Conservation (phyloP, 805 yeast genomes). For the Hanseniaspora mollemarum region DNA sequence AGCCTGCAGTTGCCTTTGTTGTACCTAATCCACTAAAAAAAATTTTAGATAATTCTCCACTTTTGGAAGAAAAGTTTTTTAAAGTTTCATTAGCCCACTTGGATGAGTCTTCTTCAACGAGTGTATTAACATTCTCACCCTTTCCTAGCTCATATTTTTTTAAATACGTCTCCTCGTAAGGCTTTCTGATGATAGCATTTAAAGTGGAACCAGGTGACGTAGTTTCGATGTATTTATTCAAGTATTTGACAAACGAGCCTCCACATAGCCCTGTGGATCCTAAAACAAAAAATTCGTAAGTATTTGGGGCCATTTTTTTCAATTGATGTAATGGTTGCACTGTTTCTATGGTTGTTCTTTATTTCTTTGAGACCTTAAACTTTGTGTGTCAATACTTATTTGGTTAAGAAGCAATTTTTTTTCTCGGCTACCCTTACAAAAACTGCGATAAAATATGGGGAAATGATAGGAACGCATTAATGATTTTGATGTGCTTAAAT, state of each 20-base stretch:
- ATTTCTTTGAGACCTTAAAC: no score
- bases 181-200: slow-evolving; percentile 42
- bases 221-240: slow-evolving; percentile 21
- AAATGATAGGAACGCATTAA: no score
- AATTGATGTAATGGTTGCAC: no score
- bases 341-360: no score
- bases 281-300: slow-evolving; percentile 31
- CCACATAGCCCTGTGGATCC: slow-evolving; percentile 83
- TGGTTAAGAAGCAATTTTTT: no score
- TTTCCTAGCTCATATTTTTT: slow-evolving; percentile 19
- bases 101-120: slow-evolving; percentile 37
- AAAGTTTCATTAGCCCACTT: slow-evolving; percentile 37
- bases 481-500: no score
- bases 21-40: slow-evolving; percentile 66
- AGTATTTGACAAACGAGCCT: slow-evolving; percentile 39
- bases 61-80: slow-evolving; percentile 16
- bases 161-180: slow-evolving; percentile 21
- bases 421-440: no score
- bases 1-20: slow-evolving; percentile 61
- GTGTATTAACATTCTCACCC: slow-evolving; percentile 23
- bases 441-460: no score
- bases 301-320: slow-evolving; percentile 2
- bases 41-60: slow-evolving; percentile 29
- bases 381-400: no score
- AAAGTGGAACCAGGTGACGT: background rate